Evolutionary conservation across 148 eudicot species (phyloP), one percentile per base, ranked within the genome.

Genomic region (Tetragonia tetragonoides): DNA sequence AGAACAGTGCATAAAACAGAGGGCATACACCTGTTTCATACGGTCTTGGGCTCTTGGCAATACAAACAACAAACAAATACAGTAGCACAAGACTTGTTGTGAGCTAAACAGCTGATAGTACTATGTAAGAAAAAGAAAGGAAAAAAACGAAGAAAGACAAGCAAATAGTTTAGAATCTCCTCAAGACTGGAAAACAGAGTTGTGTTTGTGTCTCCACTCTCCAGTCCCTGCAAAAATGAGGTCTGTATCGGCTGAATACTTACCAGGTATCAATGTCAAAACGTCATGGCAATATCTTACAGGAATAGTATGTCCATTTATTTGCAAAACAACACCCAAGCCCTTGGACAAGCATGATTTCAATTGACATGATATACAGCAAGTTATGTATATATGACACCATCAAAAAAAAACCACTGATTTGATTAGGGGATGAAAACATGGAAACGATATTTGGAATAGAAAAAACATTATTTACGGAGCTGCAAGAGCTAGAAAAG

Each of bases 401-500:
- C 10, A 12, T 70, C 21, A n/a, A 14, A 17, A 14, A 17, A 56
- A 69, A 57, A 21, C 28, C 17, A 60, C 12, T 39, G 24, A 54
- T 69, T 46, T 28, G 34, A 42, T 38, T 42, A 17, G 17, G 57
- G 47, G n/a, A 56, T 56, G n/a, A 17, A 56, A 2, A 41, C 38
- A 40, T 53, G 4, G 6, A 34, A 75, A 37, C n/a, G 41, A 65
- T 62, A 74, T 47, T 65, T 44, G 49, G 60, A 44, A 38, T 41
- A 66, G 39, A 40, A 67, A 17, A 77, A 66, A 46, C 77, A 59
- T 72, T 77, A 66, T 73, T 82, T 77, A 78, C 69, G 56, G 16
- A 75, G 66, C 41, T 49, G 75, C 56, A 61, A 20, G 39, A 53
- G 74, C 66, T 67, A 1, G 39, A 62, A 49, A 81, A 46, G 59